Evolutionary conservation across 1,139 yeast species (phyloP), one percentile per base, ranked within the genome.

Genomic region (Diutina mesorugosa): DNA sequence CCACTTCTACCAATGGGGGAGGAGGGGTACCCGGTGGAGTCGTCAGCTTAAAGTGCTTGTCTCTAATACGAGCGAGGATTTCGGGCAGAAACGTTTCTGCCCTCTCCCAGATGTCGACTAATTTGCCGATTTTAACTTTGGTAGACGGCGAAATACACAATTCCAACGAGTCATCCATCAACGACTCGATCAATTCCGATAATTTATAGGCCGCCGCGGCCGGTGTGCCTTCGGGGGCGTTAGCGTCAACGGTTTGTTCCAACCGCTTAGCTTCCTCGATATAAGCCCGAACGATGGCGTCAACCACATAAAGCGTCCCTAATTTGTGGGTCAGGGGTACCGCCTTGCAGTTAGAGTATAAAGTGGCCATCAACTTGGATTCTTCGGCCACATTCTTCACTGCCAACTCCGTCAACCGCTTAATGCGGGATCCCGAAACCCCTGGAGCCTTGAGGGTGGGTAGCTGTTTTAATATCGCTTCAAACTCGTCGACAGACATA

Each of bases 351-450:
- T 86, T 85, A 58, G 86, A 75, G 67, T 79, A 81, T 62, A 87
- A 76, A 60, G 77, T 76, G 58, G 83, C 78, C 57, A 85, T 78
- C 58, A 88, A 69, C 59, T 77, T 77, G 29, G 85, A 77, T 67
- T 85, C 90, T 53, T 74, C 72, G 61, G 74, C 74, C 60, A 84
- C 87, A 69, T 90, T 82, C 63, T 80, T 81, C 60, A 85, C 77
- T 55, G 97, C 95, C 59, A 87, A 69, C 58, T 87, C 88, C 55
- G 93, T 87, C 66, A 90, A 76, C 66, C 84, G 85, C 69, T 89
- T 88, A 69, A 93, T 93, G 73, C 97, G 90, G 59, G 96, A 84
- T 51, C 98, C 98, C 45, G 97, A 90, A 58, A 93, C 95, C 59
- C 99, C 98, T 28, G 95, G 95, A 32, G 97, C 85, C 71, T 89